Evolutionary conservation across 2,329 filamentous ascomycete species (phyloP), one percentile per base, ranked within the genome.

Genomic region (Fusarium burgessii): DNA sequence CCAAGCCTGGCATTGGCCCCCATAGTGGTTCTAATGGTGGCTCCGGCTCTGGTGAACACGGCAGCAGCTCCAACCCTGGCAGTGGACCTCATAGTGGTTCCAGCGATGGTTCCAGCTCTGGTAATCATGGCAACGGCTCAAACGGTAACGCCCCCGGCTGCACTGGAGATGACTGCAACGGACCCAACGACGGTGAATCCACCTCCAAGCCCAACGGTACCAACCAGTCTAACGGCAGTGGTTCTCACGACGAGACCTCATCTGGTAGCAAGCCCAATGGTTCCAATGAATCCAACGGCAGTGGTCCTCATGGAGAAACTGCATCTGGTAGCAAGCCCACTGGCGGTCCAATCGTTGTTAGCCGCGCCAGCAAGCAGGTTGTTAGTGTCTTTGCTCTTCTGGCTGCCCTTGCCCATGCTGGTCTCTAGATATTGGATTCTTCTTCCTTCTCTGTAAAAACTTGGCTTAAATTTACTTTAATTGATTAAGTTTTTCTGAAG

Each of bases 331-430:
- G 66, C 4, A 36, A 45, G 20, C 43, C 46, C 13, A 56, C 20
- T 52, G 29, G 58, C 23, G 6, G 5, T 14, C 72, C 73, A 20
- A 56, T 68, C 42, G 66, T 54, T n/a, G 70, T 71, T 33, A 65
- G 29, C 52, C 35, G 55, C 23, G 73, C 69, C 14, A 45, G 40
- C 49, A 74, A 74, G 57, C 58, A 73, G 49, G 70, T 57, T 35
- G 42, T 69, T 56, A 69, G 58, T 50, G 33, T 46, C 20, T 32
- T 74, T 49, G 69, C 70, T 15, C 41, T 71, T 40, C 56, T 74
- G 10, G 72, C 72, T 50, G 67, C 60, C 20, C 14, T 60, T 7
- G 71, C 40, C 33, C 46, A 29, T 4, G 72, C 72, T 27, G 46
- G 63, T 27, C 46, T 74, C n/a, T 74, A 74, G 15, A 45, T 14